Conservation (phyloP, 164 flowering plant species). For the Tetracentron sinense region DNA sequence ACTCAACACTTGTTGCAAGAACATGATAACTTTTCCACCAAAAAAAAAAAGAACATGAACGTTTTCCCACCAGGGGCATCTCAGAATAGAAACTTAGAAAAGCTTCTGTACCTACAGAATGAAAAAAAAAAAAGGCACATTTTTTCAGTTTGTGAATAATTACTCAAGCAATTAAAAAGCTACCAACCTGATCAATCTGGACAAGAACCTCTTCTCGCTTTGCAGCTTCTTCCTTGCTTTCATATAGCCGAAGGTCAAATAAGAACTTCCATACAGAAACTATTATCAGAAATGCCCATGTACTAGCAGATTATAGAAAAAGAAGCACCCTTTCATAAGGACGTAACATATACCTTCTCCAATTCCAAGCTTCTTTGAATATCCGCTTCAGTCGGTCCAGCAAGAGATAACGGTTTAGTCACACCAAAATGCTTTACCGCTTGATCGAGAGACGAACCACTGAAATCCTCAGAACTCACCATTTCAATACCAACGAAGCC, state of each 20-base stretch:
- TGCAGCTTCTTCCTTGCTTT: conserved; percentile 56
- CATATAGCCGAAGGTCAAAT: conserved; percentile 63
- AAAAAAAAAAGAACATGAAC: no score
- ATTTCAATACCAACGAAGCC: conserved; percentile 15
- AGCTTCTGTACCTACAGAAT: no score
- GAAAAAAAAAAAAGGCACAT: no score
- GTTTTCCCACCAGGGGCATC: no score
- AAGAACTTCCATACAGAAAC: conserved; percentile 39
- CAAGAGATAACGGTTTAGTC: conserved; percentile 64
- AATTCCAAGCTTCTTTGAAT: conserved; percentile 51
- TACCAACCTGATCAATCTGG: conserved; percentile 53
- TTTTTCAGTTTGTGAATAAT: no score
- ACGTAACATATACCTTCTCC: conserved; percentile 48
- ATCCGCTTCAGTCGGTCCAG: conserved; percentile 69
- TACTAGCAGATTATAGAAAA: background rate
- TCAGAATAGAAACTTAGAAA: no score
- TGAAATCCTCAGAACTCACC: conserved; percentile 34
- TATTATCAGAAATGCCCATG: background rate
- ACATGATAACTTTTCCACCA: no score
- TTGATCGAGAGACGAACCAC: conserved; percentile 26
- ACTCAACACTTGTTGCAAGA: no score
- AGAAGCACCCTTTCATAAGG: background rate
- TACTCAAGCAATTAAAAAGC: background rate
- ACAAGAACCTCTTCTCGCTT: conserved; percentile 70
- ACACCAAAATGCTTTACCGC: conserved; percentile 55